These are phyloP conservation scores for Thelonectria rubi DNA, from an alignment of 2,329 filamentous ascomycete genomes.

Conservation along the genomic window DNA sequence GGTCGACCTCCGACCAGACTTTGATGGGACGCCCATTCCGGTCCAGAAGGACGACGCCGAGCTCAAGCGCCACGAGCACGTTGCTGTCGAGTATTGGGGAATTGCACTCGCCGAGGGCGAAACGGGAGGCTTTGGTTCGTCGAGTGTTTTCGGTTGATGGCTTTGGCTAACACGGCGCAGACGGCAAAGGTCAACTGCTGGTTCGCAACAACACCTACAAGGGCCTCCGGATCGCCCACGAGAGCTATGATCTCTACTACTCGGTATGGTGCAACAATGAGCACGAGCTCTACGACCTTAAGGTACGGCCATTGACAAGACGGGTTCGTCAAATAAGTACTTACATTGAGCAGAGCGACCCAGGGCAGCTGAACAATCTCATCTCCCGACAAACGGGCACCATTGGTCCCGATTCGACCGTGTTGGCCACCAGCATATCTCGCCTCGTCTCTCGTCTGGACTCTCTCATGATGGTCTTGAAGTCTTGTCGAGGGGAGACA, in stretches of 20 bases:
- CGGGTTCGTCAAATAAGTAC: not conserved
- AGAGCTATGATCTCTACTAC: slow-evolving; percentile 69
- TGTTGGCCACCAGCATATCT: slow-evolving; percentile 40
- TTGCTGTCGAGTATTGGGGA: slow-evolving; percentile 68
- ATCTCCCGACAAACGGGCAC: slow-evolving; percentile 8
- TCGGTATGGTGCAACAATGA: slow-evolving; percentile 75
- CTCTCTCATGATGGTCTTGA: slow-evolving; percentile 66
- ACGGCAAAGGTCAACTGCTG: slow-evolving; percentile 30
- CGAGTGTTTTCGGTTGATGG: not conserved
- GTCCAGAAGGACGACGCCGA: slow-evolving; percentile 42
- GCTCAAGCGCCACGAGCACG: slow-evolving; percentile 58
- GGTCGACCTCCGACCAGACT: slow-evolving; percentile 55
- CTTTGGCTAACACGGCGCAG: slow-evolving; percentile 24
- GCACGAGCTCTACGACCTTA: slow-evolving; percentile 71
- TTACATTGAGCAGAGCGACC: slow-evolving; percentile 54
- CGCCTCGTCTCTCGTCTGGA: slow-evolving; percentile 63
- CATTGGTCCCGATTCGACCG: not conserved
- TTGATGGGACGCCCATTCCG: slow-evolving; percentile 66
- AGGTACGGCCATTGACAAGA: slow-evolving; percentile 41
- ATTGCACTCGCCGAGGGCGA: slow-evolving; percentile 50
- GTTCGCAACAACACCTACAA: slow-evolving; percentile 67
- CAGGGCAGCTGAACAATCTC: slow-evolving; percentile 61
- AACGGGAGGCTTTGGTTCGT: slow-evolving; percentile 39
- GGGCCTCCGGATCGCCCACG: slow-evolving; percentile 61
- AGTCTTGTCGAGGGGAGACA: slow-evolving; percentile 64